Base-by-base conservation (phyloP, 371 early-diverging fungal genomes). In the Nematocida sp. region DNA sequence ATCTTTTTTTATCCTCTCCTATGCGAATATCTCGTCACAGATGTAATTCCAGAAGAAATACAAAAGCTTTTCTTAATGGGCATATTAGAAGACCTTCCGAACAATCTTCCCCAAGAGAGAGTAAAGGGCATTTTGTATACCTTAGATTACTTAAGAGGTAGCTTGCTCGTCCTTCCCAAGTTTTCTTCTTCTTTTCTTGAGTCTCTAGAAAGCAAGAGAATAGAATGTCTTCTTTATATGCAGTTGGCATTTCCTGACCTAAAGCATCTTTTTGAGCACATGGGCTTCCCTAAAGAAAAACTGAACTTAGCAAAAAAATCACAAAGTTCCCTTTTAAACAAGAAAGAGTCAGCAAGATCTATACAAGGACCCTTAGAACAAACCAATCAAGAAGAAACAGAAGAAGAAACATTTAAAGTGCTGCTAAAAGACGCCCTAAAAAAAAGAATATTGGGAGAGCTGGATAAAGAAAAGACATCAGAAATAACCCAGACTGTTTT, bases 351-450 rank as follows among this genome's bases (percentile, higher is more conserved):
- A n/a, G n/a, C n/a, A n/a, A n/a, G n/a, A n/a, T n/a, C n/a, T n/a
- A n/a, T n/a, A n/a, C n/a, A n/a, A n/a, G n/a, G n/a, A 18, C 5
- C 42, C 9, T 40, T 5, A 40, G 18, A 9, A 40, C 5, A 40
- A 9, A 9, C 18, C 18, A 5, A 40, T 5, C 18, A 5, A n/a
- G n/a, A n/a, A n/a, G n/a, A n/a, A n/a, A n/a, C n/a, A n/a, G 28
- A 56, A 28, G 5, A 9, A 28, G 18, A 35, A 56, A 23, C 32
- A 9, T 56, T 56, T 56, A 9, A 26, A 13, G 23, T 5, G 18
- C 7, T 23, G 23, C 28, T 56, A 4, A 56, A 56, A 56, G 56
- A 56, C 5, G 56, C 56, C 9, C 56, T 56, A 9, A 11, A 16
- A 56, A 56, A 33, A 56, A 28, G 38, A 23, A 11, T 5, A 18